Base-by-base conservation (phyloP, 2,329 filamentous ascomycete genomes). In the Chrysoporthe cubensis region DNA sequence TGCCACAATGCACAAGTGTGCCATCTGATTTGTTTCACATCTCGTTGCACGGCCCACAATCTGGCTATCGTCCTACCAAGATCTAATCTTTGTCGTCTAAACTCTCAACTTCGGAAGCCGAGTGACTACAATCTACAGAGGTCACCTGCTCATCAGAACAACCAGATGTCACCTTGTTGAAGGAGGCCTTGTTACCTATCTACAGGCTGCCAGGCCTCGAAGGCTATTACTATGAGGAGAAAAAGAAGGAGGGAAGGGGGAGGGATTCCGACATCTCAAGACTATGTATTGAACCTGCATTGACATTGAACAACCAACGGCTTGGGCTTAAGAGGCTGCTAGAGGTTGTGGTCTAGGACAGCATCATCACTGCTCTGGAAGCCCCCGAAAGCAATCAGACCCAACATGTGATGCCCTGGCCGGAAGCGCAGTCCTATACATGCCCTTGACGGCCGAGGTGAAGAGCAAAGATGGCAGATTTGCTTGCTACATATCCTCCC, bases 41-140 rank as follows among this genome's bases (percentile, higher is more conserved):
- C n/a, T 34, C 43, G 67, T 69, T 56, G 64, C 46, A 69, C 64
- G 58, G 42, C 48, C 40, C 67, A 69, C 56, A 50, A 50, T 46
- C 40, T 13, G 52, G 60, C 13, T 21, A 16, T 32, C 40, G 46
- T 62, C n/a, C 5, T 44, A 34, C 14, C 50, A 32, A 52, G 50
- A 11, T 21, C 4, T 2, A 32, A 32, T 4, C 50, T 52, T 32
- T 54, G 26, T 16, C 50, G 3, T 32, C 21, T 34, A 26, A 26
- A 26, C 26, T 26, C 26, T 26, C 26, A 26, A 26, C 26, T 26
- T 26, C 26, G 2, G 26, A 26, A 26, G 26, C 26, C 26, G 26
- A 26, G 26, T 26, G 2, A 26, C 26, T 26, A 26, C 26, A 26
- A 26, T 26, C 26, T 26, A 26, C 26, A 26, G 2, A 26, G 26